Evolutionary conservation across 1,284 basidiomycete species (phyloP), one percentile per base, ranked within the genome.

Genomic region (Ustilago bromivora): DNA sequence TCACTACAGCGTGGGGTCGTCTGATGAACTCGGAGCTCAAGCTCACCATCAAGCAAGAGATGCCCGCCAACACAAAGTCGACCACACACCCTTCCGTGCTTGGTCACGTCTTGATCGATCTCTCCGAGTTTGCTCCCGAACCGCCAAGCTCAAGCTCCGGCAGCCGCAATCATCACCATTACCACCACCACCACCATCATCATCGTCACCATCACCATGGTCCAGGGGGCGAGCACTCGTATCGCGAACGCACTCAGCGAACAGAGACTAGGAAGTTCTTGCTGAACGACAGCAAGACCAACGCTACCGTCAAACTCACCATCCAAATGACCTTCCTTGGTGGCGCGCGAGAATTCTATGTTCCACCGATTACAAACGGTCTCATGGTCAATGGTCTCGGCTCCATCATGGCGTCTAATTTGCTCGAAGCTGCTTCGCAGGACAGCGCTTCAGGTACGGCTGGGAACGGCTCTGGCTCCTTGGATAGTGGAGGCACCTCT

Each of bases 251-350:
- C 28, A 51, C 66, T 0, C 57, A 54, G 28, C 78, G 84, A 17
- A 55, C 68, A 31, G 89, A 93, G 34, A 91, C 90, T 3, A 89
- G 93, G 17, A 89, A 90, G 28, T 93, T 93, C 85, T 88, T 94
- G 15, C 87, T 94, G 8, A 88, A 90, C 60, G 89, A 93, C 77
- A 92, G 91, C 84, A 92, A 92, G 86, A 92, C 91, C 51, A 94
- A 94, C 75, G 92, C 93, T 0, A 92, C 91, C 2, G 88, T 94
- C 32, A 79, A 92, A 89, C 85, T 93, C 13, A 90, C 91, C 7
- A 88, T 92, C 56, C 88, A 90, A 57, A 86, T 92, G 57, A 88
- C 89, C 46, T 89, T 90, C 73, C 86, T 91, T 17, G 89, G 89
- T 23, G 91, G 91, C 1, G 89, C 90, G 71, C 87, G 88, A 7